phyloP scores from a whole-genome alignment of 2,329 filamentous ascomycete genomes.

The Hawksworthiomyces lignivorus region DNA sequence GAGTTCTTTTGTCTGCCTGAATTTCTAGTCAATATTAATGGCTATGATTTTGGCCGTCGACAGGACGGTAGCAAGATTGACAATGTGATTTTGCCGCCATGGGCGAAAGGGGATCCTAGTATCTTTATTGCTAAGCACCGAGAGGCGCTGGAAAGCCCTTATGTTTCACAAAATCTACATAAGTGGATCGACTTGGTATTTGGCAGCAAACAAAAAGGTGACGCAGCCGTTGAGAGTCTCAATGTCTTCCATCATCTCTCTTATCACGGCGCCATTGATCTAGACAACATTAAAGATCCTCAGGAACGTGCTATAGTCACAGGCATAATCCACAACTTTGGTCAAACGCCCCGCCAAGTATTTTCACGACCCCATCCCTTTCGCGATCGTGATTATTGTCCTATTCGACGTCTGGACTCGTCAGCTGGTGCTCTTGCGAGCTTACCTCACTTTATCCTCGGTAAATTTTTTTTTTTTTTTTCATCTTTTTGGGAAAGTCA shows the following conservation, averaged over 20 bases:
- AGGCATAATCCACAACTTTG: constrained; percentile 96
- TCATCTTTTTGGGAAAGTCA: neutral
- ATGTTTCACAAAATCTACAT: constrained; percentile 83
- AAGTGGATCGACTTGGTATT: constrained; percentile 96
- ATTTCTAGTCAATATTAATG: constrained; percentile 88
- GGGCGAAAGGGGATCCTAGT: constrained; percentile 92
- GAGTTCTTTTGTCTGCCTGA: constrained; percentile 97
- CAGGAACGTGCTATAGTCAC: constrained; percentile 83
- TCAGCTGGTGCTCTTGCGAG: constrained; percentile 68
- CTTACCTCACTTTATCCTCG: constrained; percentile 69
- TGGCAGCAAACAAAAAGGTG: constrained; percentile 86
- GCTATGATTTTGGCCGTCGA: constrained; percentile 83
- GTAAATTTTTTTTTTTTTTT: constrained; percentile 28
- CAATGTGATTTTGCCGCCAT: constrained; percentile 81
- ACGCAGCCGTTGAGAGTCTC: constrained; percentile 80
- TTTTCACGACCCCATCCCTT: constrained; percentile 74
- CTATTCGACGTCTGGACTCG: constrained; percentile 65
- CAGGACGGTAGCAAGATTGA: constrained; percentile 77
- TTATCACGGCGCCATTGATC: constrained; percentile 85
- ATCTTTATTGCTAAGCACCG: constrained; percentile 94
- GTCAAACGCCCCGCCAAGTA: constrained; percentile 92
- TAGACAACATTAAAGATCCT: constrained; percentile 84
- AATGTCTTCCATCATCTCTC: constrained; percentile 97
- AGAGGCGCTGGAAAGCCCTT: constrained; percentile 89
- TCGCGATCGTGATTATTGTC: constrained; percentile 61